Percentiles rank a stretch among this genome's conserved stretches.
phyloP scores from a whole-genome alignment of 1,139 yeast genomes.

The Geotrichum histeridarum region DNA sequence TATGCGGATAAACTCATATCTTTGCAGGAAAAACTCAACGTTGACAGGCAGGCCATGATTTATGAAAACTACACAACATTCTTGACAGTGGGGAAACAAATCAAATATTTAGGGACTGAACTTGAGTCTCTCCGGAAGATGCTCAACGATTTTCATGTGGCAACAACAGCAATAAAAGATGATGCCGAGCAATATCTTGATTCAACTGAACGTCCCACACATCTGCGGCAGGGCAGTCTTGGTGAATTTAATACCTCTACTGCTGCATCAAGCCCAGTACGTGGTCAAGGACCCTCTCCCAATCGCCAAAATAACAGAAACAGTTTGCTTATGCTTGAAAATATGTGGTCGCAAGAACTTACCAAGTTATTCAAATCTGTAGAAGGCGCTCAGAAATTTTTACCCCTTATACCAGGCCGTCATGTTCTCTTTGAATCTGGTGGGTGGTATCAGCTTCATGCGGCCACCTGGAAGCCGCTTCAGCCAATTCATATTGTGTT shows the following conservation, averaged over 20 bases:
- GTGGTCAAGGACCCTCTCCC: background rate
- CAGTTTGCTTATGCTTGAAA: conserved; percentile 66
- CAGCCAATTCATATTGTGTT: conserved; percentile 72
- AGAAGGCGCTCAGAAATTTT: conserved; percentile 80
- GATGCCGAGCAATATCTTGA: conserved; percentile 47
- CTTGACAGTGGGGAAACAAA: conserved; percentile 58
- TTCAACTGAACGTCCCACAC: no score
- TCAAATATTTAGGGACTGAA: conserved; percentile 59
- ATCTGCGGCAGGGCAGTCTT: no score
- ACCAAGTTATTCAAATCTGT: conserved; percentile 71
- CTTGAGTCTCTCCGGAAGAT: conserved; percentile 55
- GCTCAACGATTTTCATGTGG: conserved; percentile 58
- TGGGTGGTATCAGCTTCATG: conserved; percentile 81
- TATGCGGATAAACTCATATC: conserved; percentile 55
- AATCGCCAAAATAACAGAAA: conserved; percentile 46
- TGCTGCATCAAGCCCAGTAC: background rate
- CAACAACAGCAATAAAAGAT: conserved; percentile 60
- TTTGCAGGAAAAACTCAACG: conserved; percentile 51
- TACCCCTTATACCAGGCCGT: conserved; percentile 73
- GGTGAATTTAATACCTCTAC: conserved; percentile 20
- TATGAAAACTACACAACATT: conserved; percentile 70
- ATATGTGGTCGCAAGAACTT: conserved; percentile 75
- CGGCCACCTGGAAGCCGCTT: conserved; percentile 77
- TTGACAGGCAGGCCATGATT: conserved; percentile 59
- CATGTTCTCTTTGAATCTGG: conserved; percentile 77